Percentiles rank a stretch among this genome's conserved stretches.
phyloP scores from a whole-genome alignment of 225 moss, liverwort and hornwort genomes.

The Polytrichum formosum region DNA sequence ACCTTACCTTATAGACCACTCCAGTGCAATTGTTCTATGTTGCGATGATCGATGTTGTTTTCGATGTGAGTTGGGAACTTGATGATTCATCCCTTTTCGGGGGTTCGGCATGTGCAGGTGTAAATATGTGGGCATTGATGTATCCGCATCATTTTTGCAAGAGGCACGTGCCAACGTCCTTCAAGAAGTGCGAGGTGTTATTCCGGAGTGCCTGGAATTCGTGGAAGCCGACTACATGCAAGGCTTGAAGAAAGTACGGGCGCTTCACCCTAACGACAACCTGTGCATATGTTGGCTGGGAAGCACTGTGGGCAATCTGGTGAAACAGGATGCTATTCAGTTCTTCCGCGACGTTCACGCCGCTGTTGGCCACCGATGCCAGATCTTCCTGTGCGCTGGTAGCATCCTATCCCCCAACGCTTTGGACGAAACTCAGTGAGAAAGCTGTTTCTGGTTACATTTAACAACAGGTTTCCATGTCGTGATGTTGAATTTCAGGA shows the following conservation, averaged over 20 bases:
- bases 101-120: conserved; percentile 37
- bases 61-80: no score
- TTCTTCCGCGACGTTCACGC: conserved; percentile 50
- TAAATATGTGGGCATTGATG: conserved; percentile 74
- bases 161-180: conserved; percentile 67
- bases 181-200: conserved; percentile 48
- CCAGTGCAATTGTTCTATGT: no score
- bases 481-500: no score
- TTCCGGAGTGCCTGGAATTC: conserved; percentile 39
- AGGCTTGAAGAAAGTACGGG: conserved; percentile 64
- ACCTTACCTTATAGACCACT: no score
- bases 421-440: background rate
- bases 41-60: no score
- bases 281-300: conserved; percentile 85
- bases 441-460: no score
- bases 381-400: conserved; percentile 81
- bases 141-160: conserved; percentile 67
- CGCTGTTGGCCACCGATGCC: conserved; percentile 51
- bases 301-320: conserved; percentile 72
- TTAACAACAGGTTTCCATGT: no score
- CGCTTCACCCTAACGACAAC: conserved; percentile 49
- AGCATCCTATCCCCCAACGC: background rate
- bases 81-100: no score
- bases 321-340: conserved; percentile 37
- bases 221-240: conserved; percentile 73